Percentiles rank a stretch among this genome's conserved stretches.
Conservation (phyloP, 495 filamentous ascomycete species). For the Penicillium cosmopolitanum region DNA sequence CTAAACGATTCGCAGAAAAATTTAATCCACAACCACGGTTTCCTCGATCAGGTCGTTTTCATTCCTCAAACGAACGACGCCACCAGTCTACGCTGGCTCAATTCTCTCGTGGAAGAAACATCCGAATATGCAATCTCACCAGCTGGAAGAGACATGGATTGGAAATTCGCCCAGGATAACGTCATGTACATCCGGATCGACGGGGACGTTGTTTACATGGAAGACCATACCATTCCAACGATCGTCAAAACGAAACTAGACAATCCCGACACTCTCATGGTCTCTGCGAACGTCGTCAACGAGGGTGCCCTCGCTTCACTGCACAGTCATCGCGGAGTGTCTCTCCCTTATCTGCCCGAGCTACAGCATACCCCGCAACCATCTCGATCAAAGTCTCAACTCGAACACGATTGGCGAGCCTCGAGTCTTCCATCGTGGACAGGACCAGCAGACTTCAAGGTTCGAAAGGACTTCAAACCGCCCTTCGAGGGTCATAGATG, state of each 20-base stretch:
- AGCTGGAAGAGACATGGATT: constrained; percentile 21
- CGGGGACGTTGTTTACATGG: constrained; percentile 58
- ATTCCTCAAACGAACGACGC: constrained; percentile 52
- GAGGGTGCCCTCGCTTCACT: constrained; percentile 37
- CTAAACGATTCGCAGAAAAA: constrained; percentile 42
- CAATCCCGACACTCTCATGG: constrained; percentile 47
- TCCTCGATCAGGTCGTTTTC: constrained; percentile 58
- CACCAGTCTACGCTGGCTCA: constrained; percentile 50
- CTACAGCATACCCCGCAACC: constrained; percentile 25
- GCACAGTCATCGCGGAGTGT: constrained; percentile 39
- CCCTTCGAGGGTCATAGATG: constrained; percentile 38
- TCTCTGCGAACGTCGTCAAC: constrained; percentile 60
- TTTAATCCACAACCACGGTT: constrained; percentile 52
- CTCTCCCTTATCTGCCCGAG: constrained; percentile 44
- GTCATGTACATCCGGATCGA: constrained; percentile 60
- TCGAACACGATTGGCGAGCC: constrained; percentile 32
- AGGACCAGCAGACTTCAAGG: constrained; percentile 31
- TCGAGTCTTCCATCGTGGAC: constrained; percentile 36
- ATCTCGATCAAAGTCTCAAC: constrained; percentile 16
- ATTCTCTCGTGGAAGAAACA: constrained; percentile 30
- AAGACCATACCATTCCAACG: constrained; percentile 55
- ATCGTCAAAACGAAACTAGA: constrained; percentile 56
- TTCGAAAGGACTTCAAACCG: constrained; percentile 28
- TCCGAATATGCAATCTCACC: constrained; percentile 33
- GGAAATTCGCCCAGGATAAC: constrained; percentile 23